A percentile compares a stretch with the other conserved stretches of the same genome.
phyloP scores from a whole-genome alignment of 768 basidiomycete genomes.

The Dendrothele bispora region DNA sequence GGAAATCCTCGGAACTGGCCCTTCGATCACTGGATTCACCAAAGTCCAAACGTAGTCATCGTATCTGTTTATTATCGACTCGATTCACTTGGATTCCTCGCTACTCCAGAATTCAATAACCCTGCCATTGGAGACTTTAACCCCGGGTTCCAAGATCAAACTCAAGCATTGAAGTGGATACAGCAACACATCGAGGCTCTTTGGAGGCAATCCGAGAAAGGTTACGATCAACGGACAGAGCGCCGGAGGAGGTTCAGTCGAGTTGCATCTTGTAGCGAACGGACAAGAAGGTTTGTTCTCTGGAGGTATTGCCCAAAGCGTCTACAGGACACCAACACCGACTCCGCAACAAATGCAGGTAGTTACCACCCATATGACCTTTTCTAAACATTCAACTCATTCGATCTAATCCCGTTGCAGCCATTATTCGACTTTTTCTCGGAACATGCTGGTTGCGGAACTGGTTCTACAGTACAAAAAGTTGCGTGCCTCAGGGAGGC shows the following conservation, averaged over 20 bases:
- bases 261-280: slow-evolving; percentile 56
- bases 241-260: slow-evolving; percentile 55
- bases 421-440: slow-evolving; percentile 54
- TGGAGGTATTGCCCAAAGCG: slow-evolving; percentile 62
- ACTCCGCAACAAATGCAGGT: slow-evolving; percentile 54
- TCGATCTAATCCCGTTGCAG: slow-evolving; percentile 25
- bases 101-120: slow-evolving; percentile 45
- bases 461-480: slow-evolving; percentile 30
- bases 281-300: slow-evolving; percentile 44
- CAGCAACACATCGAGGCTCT: slow-evolving; percentile 33
- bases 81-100: slow-evolving; percentile 62
- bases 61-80: slow-evolving; percentile 70
- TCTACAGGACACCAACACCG: slow-evolving; percentile 52
- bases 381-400: not conserved
- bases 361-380: slow-evolving; percentile 6
- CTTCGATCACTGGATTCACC: slow-evolving; percentile 64
- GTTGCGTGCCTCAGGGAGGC: slow-evolving; percentile 51
- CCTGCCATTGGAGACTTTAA: slow-evolving; percentile 46
- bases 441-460: slow-evolving; percentile 47
- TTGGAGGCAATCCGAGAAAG: slow-evolving; percentile 36
- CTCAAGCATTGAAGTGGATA: slow-evolving; percentile 38
- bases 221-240: slow-evolving; percentile 62
- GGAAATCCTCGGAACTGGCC: slow-evolving; percentile 69
- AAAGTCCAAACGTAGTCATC: slow-evolving; percentile 59
- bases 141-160: slow-evolving; percentile 56